Evolutionary conservation across 2,329 filamentous ascomycete species (phyloP).

Genomic region (Ophiostoma novo-ulmi): DNA sequence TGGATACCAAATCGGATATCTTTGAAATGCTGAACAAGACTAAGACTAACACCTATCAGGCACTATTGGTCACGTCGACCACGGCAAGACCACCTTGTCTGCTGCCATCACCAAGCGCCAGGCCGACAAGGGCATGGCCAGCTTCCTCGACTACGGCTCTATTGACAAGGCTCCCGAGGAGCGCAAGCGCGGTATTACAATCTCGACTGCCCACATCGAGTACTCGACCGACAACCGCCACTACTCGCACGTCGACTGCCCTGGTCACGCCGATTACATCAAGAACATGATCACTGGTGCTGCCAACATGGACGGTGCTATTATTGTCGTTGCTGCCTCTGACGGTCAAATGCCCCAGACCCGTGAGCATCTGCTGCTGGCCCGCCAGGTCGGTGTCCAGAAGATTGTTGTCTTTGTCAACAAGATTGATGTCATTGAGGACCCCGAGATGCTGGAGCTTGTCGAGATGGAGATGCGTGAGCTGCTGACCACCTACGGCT

Average conservation of each 20-base stretch:
- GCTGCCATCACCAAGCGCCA: conserved; percentile 98
- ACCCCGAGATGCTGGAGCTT: conserved; percentile 99
- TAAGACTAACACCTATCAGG: conserved; percentile 32
- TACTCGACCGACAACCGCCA: conserved; percentile 91
- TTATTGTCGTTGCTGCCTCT: conserved; percentile 96
- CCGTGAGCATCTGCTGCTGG: conserved; percentile 93
- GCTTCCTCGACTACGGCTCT: conserved; percentile 92
- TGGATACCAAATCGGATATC: not conserved
- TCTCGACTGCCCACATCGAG: conserved; percentile 97
- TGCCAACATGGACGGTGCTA: conserved; percentile 97
- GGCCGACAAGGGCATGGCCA: conserved; percentile 87
- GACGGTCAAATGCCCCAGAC: conserved; percentile 99
- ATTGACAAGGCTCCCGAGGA: conserved; percentile 99
- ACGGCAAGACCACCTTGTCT: conserved; percentile 99
- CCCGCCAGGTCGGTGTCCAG: conserved; percentile 96
- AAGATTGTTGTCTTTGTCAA: conserved; percentile 99
- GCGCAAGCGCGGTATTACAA: conserved; percentile 99
- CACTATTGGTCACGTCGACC: conserved; percentile 99
- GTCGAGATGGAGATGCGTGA: conserved; percentile 99
- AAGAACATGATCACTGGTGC: conserved; percentile 99
- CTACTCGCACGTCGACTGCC: conserved; percentile 99
- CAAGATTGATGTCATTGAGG: conserved; percentile 96
- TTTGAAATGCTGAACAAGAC: not conserved
- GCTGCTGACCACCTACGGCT: conserved; percentile 84
- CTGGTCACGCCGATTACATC: conserved; percentile 99